phyloP scores from a whole-genome alignment of 345 rosid species.

The Clarkia xantiana region DNA sequence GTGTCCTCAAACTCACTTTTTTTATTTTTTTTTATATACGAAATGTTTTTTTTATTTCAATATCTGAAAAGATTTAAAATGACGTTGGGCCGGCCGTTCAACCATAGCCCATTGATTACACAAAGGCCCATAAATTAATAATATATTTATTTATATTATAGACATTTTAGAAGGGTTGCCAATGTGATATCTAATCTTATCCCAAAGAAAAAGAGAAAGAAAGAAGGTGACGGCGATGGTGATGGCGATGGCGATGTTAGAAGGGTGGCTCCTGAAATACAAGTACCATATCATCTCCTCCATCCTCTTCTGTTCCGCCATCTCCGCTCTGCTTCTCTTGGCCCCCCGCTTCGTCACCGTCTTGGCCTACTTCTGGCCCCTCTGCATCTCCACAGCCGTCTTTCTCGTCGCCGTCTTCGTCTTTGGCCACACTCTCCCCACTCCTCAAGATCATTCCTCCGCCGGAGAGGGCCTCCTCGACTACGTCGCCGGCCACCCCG shows the following conservation, averaged over 20 bases:
- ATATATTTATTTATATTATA: no score
- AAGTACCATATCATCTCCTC: conserved; percentile 36
- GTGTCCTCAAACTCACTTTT: no score
- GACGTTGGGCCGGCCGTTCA: no score
- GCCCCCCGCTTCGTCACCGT: conserved; percentile 67
- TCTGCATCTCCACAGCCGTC: conserved; percentile 76
- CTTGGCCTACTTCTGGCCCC: conserved; percentile 79
- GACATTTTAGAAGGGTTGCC: no score
- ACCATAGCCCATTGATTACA: no score
- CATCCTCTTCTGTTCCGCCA: conserved; percentile 15
- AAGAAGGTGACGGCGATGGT: no score
- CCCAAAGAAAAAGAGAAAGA: no score
- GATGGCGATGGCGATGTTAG: conserved; percentile 71
- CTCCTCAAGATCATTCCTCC: conserved; percentile 21
- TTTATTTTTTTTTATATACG: no score
- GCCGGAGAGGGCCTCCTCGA: conserved; percentile 48
- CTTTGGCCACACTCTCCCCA: conserved; percentile 44
- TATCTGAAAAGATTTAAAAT: no score
- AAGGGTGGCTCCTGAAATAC: conserved; percentile 39
- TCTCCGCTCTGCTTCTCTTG: conserved; percentile 22
- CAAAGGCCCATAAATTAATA: no score
- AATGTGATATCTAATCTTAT: no score
- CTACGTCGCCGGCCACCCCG: conserved; percentile 58
- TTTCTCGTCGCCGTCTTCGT: conserved; percentile 59
- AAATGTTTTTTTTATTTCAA: no score